A percentile compares a stretch with the other conserved stretches of the same genome.
phyloP scores from a whole-genome alignment of 108 stramenopile genomes.

The Pelagomonas calceolata region DNA sequence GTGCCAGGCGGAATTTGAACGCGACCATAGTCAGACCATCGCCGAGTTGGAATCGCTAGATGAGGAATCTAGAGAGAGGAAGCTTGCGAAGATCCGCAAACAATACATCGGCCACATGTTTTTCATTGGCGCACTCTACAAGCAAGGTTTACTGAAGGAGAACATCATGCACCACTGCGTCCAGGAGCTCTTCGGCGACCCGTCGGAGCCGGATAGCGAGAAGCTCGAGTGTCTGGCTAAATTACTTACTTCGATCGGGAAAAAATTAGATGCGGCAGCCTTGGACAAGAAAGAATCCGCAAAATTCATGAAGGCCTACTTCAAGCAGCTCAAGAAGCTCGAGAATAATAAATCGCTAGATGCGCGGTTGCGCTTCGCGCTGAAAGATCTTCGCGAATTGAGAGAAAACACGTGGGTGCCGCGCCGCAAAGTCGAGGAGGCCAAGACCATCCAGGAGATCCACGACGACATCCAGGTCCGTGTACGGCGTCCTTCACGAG shows the following conservation, averaged over 20 bases:
- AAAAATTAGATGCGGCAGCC: constrained; percentile 52
- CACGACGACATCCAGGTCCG: constrained; percentile 62
- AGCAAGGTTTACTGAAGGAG: constrained; percentile 69
- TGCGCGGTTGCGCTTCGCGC: constrained; percentile 82
- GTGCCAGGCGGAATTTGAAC: constrained; percentile 72
- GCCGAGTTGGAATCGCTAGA: constrained; percentile 49
- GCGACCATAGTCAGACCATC: constrained; percentile 52
- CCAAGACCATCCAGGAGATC: constrained; percentile 74
- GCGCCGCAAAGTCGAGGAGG: constrained; percentile 74
- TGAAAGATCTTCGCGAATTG: constrained; percentile 80
- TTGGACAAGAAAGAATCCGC: constrained; percentile 29
- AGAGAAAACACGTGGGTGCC: constrained; percentile 72
- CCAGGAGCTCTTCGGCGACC: constrained; percentile 40
- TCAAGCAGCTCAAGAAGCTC: constrained; percentile 15
- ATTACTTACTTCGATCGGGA: constrained; percentile 67
- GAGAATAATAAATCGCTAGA: constrained; percentile 41
- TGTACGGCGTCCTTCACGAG: too few relatives aligned
- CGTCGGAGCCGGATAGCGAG: constrained; percentile 59
- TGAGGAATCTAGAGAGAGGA: constrained; percentile 62
- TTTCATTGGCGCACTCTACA: constrained; percentile 94
- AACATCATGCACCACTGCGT: constrained; percentile 82
- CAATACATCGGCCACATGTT: constrained; percentile 84
- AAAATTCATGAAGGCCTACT: constrained; percentile 19
- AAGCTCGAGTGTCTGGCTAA: constrained; percentile 75
- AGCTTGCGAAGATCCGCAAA: constrained; percentile 77